Base-by-base conservation (phyloP, 2,329 filamentous ascomycete genomes). In the Penicillium sp. region DNA sequence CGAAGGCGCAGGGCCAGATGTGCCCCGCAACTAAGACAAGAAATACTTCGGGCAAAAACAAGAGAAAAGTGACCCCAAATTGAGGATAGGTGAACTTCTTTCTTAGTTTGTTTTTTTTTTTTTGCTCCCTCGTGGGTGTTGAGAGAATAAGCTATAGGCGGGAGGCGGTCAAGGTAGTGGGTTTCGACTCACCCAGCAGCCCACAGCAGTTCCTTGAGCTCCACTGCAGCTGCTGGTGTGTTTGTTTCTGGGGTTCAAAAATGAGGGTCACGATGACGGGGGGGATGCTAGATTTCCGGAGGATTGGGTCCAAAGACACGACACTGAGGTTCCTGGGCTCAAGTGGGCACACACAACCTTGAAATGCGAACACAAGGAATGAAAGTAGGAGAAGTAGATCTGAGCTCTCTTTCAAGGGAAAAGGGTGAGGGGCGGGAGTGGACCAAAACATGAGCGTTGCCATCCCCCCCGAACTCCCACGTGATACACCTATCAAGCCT, bases 91-190 rank as follows among this genome's bases (percentile, higher is more conserved):
- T 42, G 51, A 50, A 41, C 49, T 53, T 56, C 48, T 36, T 54
- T 25, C 41, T 53, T 53, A 47, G 57, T 59, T 61, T 60, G 58
- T 61, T 59, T 59, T 62, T 62, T 61, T 23, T 61, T 61, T 54
- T 43, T 55, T 39, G 38, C 12, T 35, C 45, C 21, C 42, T n/a
- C 27, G 49, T 50, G 45, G 52, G 45, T 57, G 50, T 41, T 27
- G 51, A 53, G 52, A 51, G 56, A 53, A 47, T 54, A 45, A 61
- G 61, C 60, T 65, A 58, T 59, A 57, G 53, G 50, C 36, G 50
- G 45, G 64, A 66, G 60, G 64, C 64, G 65, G 65, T 67, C 65
- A 67, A 53, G 59, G 47, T 61, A 60, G 60, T 63, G 55, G 55
- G 44, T 61, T 60, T 60, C 58, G 54, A 55, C 57, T 65, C 62